phyloP scores from a whole-genome alignment of 1,284 basidiomycete species.

The Pseudozyma sp. region DNA sequence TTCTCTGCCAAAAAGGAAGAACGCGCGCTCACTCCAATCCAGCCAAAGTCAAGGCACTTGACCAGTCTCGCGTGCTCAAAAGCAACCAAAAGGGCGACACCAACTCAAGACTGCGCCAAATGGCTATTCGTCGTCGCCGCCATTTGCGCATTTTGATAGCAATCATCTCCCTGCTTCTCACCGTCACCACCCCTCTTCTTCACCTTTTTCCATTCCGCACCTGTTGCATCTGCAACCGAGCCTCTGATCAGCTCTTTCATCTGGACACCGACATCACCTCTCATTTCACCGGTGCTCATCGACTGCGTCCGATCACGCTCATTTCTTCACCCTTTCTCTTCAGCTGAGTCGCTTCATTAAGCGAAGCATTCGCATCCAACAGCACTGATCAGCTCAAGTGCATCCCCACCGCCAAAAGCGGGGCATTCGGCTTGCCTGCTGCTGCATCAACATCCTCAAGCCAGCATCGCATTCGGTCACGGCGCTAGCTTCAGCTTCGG shows the following conservation, averaged over 20 bases:
- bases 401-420: slow-evolving; percentile 3
- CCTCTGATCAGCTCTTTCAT: slow-evolving; percentile 34
- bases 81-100: slow-evolving; percentile 8
- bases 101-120: neutral
- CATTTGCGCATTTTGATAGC: slow-evolving; percentile 5
- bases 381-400: slow-evolving; percentile 7
- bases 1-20: slow-evolving; percentile 3
- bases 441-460: neutral
- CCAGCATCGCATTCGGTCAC: neutral
- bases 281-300: slow-evolving; percentile 17
- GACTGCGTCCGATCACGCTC: slow-evolving; percentile 47
- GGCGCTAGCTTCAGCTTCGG: slow-evolving; percentile 1
- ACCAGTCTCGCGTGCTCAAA: neutral
- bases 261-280: slow-evolving; percentile 2
- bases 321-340: slow-evolving; percentile 5
- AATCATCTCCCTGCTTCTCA: slow-evolving; percentile 13
- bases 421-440: slow-evolving; percentile 1
- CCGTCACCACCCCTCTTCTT: slow-evolving; percentile 13
- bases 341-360: slow-evolving; percentile 5
- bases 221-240: slow-evolving; percentile 35
- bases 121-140: slow-evolving; percentile 6
- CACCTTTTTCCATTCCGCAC: slow-evolving; percentile 6
- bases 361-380: slow-evolving; percentile 10
- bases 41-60: neutral
- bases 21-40: slow-evolving; percentile 10